Base-by-base conservation (phyloP, 148 eudicot species). In the Polygonum aviculare region DNA sequence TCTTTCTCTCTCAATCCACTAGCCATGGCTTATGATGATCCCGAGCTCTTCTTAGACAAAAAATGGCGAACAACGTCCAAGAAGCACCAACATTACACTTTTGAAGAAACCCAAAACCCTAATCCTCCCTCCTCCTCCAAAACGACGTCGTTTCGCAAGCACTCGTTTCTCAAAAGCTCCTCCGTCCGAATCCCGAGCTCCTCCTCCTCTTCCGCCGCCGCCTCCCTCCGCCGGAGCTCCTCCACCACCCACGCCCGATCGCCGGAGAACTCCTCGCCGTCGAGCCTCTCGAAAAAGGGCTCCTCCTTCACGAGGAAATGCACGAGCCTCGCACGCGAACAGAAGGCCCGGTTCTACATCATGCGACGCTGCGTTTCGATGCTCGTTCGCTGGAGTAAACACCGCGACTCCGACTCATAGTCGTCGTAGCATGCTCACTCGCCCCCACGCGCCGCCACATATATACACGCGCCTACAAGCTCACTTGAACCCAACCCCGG, bases 311-410 rank as follows among this genome's bases (percentile, higher is more conserved):
- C 74, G 1, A 8, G 50, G 49, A 63, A 63, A 14, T 63, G 70
- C 70, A 63, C 70, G 2, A 63, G 70, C 39, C 26, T 71, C 50
- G 74, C 74, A 7, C 48, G 51, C 3, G 74, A 71, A n/a, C 74
- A 71, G 74, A 71, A 71, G 33, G 74, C 74, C 31, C 48, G 74
- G 5, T 71, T 71, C 35, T 71, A 71, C 74, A 71, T 71, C 51
- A 71, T 71, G 74, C 48, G 74, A 71, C 48, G 74, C 48, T 71
- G 74, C 51, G 74, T 71, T 22, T 40, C 74, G 50, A 71, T 71
- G 74, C 74, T 71, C 12, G 74, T 71, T 0, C 51, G 74, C 49
- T 71, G 74, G 74, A 40, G 74, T 16, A 71, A 71, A 45, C 74
- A 71, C 74, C 74, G 70, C 7, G 70, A 63, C n/a, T 63, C 65